Base-by-base conservation (phyloP, 2,329 filamentous ascomycete species). In the Xylariales sp. region DNA sequence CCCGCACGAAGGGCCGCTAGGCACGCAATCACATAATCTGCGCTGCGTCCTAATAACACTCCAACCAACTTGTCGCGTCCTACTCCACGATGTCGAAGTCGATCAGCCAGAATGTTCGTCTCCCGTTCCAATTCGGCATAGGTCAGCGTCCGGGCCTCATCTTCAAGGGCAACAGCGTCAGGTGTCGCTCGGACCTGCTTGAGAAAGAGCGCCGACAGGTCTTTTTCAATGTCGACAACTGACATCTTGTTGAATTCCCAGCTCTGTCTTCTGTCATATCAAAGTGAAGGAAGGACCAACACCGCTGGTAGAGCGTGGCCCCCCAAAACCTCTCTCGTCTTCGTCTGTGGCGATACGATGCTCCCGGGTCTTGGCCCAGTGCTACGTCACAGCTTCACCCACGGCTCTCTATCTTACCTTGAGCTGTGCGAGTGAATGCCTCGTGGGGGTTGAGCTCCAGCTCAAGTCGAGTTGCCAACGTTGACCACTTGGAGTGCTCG, bases 1-100 rank as follows among this genome's bases (percentile, higher is more conserved):
- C 86, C 86, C 2, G 86, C 86, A 45, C 84, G 79, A 28, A 90
- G 74, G n/a, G 84, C 80, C 19, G 86, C 86, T 39, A 91, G 69
- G 56, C 83, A 88, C 12, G 85, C 81, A 60, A 90, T 81, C 46
- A 91, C 83, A 62, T 90, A 88, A 63, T 88, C 76, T 36, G 84
- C 84, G 58, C 84, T 87, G 41, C 86, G 80, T 42, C 80, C 82
- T 56, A 90, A 74, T 39, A 90, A 72, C 31, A 91, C 80, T 40
- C 86, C 86, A 22, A 90, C 86, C 14, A 88, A 73, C 50, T 73
- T 74, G 61, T 91, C 85, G 45, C 85, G 81, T 43, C 78, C 75
- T 41, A 90, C 85, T 31, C 84, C 83, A 64, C 82, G 73, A 41
- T 68, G 62, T 31, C 80, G 82, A 38, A 91, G 74, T 33, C 74